Conservation (phyloP, 306 rosid species). For the Ammopiptanthus mongolicus region DNA sequence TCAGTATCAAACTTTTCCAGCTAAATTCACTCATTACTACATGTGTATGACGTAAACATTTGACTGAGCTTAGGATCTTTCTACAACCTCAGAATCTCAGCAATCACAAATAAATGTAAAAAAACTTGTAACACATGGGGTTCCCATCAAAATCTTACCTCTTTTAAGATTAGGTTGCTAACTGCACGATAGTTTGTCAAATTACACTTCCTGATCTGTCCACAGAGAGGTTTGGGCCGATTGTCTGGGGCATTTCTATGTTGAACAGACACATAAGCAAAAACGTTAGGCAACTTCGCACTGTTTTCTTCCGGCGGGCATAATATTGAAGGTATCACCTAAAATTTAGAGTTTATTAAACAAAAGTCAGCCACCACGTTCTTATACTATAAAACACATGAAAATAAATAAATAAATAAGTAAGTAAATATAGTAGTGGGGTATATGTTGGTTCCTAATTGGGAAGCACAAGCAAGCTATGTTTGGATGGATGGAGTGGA, state of each 20-base stretch:
- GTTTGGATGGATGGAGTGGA: too few species aligned
- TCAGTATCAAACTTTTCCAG: not conserved
- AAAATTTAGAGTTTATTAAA: slow-evolving; percentile 6
- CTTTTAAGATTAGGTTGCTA: slow-evolving; percentile 41
- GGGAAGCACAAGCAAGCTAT: not conserved
- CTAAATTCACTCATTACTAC: not conserved
- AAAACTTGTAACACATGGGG: not conserved
- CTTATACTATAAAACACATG: not conserved
- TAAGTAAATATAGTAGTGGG: not conserved
- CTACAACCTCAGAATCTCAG: not conserved
- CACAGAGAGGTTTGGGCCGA: slow-evolving; percentile 24
- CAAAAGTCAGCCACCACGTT: not conserved
- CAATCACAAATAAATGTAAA: not conserved
- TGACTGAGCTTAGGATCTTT: not conserved
- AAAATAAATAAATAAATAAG: not conserved
- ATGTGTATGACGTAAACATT: not conserved
- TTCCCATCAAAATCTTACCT: slow-evolving; percentile 38
- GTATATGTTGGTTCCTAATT: not conserved
- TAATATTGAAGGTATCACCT: slow-evolving; percentile 75
- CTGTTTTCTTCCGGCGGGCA: slow-evolving; percentile 24
- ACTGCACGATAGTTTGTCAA: slow-evolving; percentile 48
- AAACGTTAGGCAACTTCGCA: slow-evolving; percentile 25
- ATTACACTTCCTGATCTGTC: slow-evolving; percentile 78
- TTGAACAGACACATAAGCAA: slow-evolving; percentile 69
- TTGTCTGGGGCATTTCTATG: slow-evolving; percentile 20